phyloP scores from a whole-genome alignment of 805 yeast species.

The Wickerhamomyces queroliae region DNA sequence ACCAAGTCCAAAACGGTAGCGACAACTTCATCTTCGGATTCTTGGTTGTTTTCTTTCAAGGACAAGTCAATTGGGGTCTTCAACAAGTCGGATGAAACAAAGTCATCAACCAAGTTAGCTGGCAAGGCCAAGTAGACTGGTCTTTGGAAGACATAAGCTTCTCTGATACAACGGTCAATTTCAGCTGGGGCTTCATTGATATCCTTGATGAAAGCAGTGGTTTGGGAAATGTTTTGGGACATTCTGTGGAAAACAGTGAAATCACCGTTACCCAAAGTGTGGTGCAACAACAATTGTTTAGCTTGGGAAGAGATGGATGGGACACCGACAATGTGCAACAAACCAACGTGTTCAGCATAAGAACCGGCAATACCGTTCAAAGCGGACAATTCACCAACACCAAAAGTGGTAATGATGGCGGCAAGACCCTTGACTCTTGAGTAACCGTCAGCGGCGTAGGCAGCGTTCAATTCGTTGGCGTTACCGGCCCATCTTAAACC shows the following conservation, averaged over 20 bases:
- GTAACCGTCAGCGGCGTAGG: slow-evolving; percentile 87
- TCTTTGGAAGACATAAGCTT: slow-evolving; percentile 66
- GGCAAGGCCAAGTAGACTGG: slow-evolving; percentile 83
- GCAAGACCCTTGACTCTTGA: slow-evolving; percentile 74
- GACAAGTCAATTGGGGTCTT: slow-evolving; percentile 60
- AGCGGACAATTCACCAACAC: slow-evolving; percentile 86
- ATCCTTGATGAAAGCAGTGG: slow-evolving; percentile 60
- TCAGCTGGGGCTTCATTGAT: slow-evolving; percentile 59
- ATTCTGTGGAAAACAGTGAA: slow-evolving; percentile 74
- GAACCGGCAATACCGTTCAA: slow-evolving; percentile 85
- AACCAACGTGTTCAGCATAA: slow-evolving; percentile 84
- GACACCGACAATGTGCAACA: slow-evolving; percentile 80
- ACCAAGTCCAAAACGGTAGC: slow-evolving; percentile 47
- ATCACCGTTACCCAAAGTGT: slow-evolving; percentile 80
- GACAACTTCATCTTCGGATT: slow-evolving; percentile 59
- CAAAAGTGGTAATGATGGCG: slow-evolving; percentile 77
- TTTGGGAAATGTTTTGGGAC: slow-evolving; percentile 67
- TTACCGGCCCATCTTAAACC: slow-evolving; percentile 88
- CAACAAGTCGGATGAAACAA: slow-evolving; percentile 51
- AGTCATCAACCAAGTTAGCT: slow-evolving; percentile 68
- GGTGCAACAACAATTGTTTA: slow-evolving; percentile 69
- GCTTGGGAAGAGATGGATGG: slow-evolving; percentile 74
- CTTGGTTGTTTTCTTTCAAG: slow-evolving; percentile 51
- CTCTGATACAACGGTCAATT: slow-evolving; percentile 69
- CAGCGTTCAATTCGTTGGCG: slow-evolving; percentile 86